Conservation (phyloP, 1,284 basidiomycete genomes). For the Phylloboletellus chloephorus region DNA sequence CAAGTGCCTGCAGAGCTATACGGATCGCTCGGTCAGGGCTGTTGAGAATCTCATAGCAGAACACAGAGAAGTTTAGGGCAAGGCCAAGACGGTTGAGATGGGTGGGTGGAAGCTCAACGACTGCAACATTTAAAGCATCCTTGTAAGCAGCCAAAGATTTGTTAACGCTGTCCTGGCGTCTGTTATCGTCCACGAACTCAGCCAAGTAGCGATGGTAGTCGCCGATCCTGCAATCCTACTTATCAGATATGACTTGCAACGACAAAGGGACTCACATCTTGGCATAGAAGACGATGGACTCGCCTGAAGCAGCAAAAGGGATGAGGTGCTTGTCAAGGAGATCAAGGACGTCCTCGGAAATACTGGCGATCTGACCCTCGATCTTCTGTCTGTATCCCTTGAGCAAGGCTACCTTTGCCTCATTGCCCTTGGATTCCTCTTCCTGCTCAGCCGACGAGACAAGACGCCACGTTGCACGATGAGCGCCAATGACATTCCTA, state of each 20-base stretch:
- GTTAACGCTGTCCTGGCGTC: conserved; percentile 97
- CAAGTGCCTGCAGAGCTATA: conserved; percentile 99
- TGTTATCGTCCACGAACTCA: conserved; percentile 98
- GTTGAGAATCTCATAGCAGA: conserved; percentile 99
- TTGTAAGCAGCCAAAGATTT: conserved; percentile 99
- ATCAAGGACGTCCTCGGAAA: conserved; percentile 98
- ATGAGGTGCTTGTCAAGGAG: conserved; percentile 99
- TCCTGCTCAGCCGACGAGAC: conserved; percentile 99
- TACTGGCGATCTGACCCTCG: conserved; percentile 95
- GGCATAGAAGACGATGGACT: conserved; percentile 99
- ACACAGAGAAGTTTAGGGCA: conserved; percentile 99
- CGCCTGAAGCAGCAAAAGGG: conserved; percentile 94
- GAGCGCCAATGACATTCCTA: conserved; percentile 99
- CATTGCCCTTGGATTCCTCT: conserved; percentile 99
- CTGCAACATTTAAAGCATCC: conserved; percentile 96
- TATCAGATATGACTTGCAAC: too few relatives aligned
- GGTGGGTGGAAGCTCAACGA: conserved; percentile 96
- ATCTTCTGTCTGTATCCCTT: conserved; percentile 99
- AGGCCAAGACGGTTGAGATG: conserved; percentile 99
- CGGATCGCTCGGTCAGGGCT: conserved; percentile 98
- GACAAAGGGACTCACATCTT: conserved; percentile 71
- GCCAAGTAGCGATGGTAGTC: conserved; percentile 99
- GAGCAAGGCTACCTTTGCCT: conserved; percentile 97
- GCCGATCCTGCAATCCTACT: conserved; percentile 80
- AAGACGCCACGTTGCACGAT: conserved; percentile 98